These are phyloP conservation scores for Aspergillus oerlinghausenensis DNA, from an alignment of 2,329 filamentous ascomycete species.

Conservation along the genomic window DNA sequence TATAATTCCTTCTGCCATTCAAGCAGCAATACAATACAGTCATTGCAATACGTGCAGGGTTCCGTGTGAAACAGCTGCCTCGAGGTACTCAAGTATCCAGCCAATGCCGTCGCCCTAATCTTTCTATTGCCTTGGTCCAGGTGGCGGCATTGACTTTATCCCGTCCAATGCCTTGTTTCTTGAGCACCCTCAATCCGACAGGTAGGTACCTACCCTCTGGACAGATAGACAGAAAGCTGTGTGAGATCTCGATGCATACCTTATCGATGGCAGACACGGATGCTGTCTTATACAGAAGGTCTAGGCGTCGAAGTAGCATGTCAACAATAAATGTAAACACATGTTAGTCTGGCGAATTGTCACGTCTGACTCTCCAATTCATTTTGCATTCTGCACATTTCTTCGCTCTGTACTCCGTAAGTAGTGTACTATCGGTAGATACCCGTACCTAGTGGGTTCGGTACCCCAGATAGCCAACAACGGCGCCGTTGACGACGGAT, in stretches of 20 bases:
- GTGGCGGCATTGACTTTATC: conserved; percentile 12
- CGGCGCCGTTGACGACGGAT: background rate
- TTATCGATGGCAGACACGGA: background rate
- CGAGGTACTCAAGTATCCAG: background rate
- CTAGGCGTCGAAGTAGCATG: background rate
- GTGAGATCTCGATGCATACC: background rate
- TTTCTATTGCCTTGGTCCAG: background rate
- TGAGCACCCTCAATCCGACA: background rate
- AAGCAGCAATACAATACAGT: background rate
- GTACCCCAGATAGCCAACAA: conserved; percentile 13
- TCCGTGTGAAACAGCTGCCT: no score
- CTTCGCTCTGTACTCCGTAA: background rate
- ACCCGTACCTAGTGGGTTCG: conserved; percentile 7
- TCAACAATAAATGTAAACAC: no score
- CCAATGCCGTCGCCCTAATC: background rate
- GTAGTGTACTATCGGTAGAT: background rate
- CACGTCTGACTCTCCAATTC: no score
- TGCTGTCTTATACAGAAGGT: background rate
- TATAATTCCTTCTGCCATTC: background rate
- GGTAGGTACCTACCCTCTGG: background rate
- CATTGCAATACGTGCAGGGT: background rate
- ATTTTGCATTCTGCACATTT: no score
- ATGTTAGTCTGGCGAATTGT: background rate
- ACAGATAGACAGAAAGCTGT: background rate
- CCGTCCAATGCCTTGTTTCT: background rate